A percentile compares a stretch with the other conserved stretches of the same genome.
Conservation (phyloP, 2,329 filamentous ascomycete species). For the Daldinia sp. region DNA sequence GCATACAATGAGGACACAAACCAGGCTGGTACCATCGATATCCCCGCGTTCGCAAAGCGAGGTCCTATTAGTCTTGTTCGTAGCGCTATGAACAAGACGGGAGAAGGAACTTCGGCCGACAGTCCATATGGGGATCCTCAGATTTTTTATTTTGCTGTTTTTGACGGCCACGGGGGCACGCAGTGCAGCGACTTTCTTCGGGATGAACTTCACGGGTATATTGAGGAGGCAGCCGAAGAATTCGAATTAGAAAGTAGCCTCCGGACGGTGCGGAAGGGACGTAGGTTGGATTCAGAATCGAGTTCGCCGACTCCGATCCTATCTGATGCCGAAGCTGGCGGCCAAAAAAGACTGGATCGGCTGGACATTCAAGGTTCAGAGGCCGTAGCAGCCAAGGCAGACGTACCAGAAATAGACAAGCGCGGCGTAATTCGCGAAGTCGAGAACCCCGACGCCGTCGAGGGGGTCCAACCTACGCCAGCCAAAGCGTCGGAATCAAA, state of each 20-base stretch:
- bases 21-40: conserved; percentile 91
- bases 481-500: conserved; percentile 63
- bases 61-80: conserved; percentile 70
- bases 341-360: conserved; percentile 50
- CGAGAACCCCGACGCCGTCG: conserved; percentile 49
- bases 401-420: conserved; percentile 47
- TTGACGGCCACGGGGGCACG: conserved; percentile 91
- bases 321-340: conserved; percentile 42
- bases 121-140: conserved; percentile 88
- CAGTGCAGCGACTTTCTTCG: conserved; percentile 89
- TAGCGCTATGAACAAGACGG: conserved; percentile 56
- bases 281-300: conserved; percentile 17
- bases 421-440: conserved; percentile 48
- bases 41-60: conserved; percentile 90
- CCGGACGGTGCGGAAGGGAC: conserved; percentile 51
- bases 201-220: conserved; percentile 85
- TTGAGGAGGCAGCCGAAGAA: conserved; percentile 79
- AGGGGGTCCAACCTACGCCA: conserved; percentile 55
- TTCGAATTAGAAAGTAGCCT: conserved; percentile 84
- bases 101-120: conserved; percentile 74
- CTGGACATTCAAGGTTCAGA: conserved; percentile 61
- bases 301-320: conserved; percentile 26
- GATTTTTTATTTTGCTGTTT: conserved; percentile 96
- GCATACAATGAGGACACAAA: conserved; percentile 93
- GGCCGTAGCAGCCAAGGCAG: conserved; percentile 52